Evolutionary conservation across 192 early-diverging fungal species (phyloP).

Genomic region (Backusella parvicylindrica): DNA sequence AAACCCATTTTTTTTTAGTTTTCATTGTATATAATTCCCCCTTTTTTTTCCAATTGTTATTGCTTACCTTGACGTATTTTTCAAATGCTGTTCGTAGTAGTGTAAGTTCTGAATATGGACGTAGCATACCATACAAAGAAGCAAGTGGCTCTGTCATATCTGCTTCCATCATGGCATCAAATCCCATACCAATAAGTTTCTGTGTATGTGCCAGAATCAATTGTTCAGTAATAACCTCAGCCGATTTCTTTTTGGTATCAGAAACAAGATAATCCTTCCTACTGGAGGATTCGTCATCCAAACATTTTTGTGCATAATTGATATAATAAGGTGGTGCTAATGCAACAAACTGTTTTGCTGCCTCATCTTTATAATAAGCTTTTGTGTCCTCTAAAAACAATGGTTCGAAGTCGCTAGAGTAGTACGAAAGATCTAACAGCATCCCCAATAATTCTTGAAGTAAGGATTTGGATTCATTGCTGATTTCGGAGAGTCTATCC

Average conservation of each 20-base stretch:
- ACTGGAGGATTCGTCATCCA: slow-evolving; percentile 66
- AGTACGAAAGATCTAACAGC: slow-evolving; percentile 73
- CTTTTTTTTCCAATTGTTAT: not conserved
- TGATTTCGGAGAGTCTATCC: slow-evolving; percentile 40
- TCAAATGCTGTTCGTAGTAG: slow-evolving; percentile 61
- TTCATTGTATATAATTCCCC: not conserved
- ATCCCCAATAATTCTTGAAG: slow-evolving; percentile 69
- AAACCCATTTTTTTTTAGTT: not conserved
- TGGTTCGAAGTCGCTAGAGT: slow-evolving; percentile 71
- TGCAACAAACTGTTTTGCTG: slow-evolving; percentile 47
- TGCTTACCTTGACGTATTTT: slow-evolving; percentile 66
- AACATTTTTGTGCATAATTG: slow-evolving; percentile 59
- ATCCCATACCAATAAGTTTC: slow-evolving; percentile 63
- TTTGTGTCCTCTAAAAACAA: slow-evolving; percentile 64
- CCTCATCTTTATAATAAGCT: slow-evolving; percentile 73
- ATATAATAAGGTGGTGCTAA: slow-evolving; percentile 69
- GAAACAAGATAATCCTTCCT: slow-evolving; percentile 59
- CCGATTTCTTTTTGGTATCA: slow-evolving; percentile 56
- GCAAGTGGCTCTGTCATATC: slow-evolving; percentile 62
- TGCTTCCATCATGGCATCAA: slow-evolving; percentile 71
- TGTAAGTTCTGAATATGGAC: slow-evolving; percentile 55
- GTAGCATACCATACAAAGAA: slow-evolving; percentile 67
- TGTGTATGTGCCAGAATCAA: slow-evolving; percentile 68
- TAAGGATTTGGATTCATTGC: slow-evolving; percentile 51
- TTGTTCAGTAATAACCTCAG: slow-evolving; percentile 60